phyloP scores from a whole-genome alignment of 768 basidiomycete species.

The Calvatia gigantea region DNA sequence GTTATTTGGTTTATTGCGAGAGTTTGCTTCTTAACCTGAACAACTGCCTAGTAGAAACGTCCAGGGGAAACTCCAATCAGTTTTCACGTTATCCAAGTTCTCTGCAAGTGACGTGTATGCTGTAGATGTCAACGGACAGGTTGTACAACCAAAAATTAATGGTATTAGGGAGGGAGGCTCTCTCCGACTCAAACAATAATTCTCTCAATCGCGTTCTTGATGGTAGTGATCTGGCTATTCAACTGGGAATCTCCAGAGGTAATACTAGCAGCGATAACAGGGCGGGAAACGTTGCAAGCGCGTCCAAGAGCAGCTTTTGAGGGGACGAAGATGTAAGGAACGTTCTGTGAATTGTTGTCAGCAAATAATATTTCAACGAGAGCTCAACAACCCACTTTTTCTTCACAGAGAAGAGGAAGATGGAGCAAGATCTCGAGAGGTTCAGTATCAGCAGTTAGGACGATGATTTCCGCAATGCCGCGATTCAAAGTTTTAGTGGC shows the following conservation, averaged over 20 bases:
- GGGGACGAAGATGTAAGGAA: conserved; percentile 93
- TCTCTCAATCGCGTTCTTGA: conserved; percentile 83
- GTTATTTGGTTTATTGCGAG: not conserved
- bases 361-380: not conserved
- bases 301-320: conserved; percentile 95
- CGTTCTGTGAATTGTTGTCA: conserved; percentile 57
- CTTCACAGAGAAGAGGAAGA: conserved; percentile 95
- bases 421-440: conserved; percentile 97
- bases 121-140: too few relatives aligned
- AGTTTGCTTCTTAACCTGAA: not conserved
- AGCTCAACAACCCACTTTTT: conserved; percentile 62
- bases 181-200: conserved; percentile 36
- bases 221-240: conserved; percentile 78
- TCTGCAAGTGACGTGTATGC: too few relatives aligned
- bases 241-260: conserved; percentile 97
- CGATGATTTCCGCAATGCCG: conserved; percentile 96
- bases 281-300: conserved; percentile 92
- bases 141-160: too few relatives aligned
- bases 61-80: too few relatives aligned
- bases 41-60: too few relatives aligned
- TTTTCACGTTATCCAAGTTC: too few relatives aligned
- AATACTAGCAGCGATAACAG: conserved; percentile 93
- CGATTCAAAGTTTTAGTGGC: conserved; percentile 98
- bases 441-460: conserved; percentile 95
- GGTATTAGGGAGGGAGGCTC: too few relatives aligned